A percentile compares a stretch with the other conserved stretches of the same genome.
Evolutionary conservation across 2,329 filamentous ascomycete species (phyloP).

Genomic region (Nothomitra cinnamomea): DNA sequence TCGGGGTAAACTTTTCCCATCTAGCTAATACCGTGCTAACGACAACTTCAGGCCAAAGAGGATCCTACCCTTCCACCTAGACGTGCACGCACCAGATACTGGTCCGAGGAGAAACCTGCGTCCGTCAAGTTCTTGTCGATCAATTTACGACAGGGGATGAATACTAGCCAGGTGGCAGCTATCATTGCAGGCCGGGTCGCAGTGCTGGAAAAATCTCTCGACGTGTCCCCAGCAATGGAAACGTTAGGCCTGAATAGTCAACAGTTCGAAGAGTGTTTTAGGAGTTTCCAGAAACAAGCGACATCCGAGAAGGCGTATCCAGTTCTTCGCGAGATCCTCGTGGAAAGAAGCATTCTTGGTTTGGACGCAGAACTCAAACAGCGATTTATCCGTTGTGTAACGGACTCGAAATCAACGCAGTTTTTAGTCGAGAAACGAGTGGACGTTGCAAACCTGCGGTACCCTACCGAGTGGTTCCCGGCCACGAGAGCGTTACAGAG

Average conservation of each 20-base stretch:
- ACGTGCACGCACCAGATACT: too few species aligned
- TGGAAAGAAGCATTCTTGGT: conserved; percentile 32
- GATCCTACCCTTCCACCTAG: too few species aligned
- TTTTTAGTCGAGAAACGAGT: conserved; percentile 41
- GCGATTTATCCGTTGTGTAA: conserved; percentile 48
- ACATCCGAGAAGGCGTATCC: background rate
- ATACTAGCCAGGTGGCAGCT: background rate
- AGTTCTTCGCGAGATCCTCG: conserved; percentile 41
- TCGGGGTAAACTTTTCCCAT: too few species aligned
- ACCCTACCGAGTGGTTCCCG: conserved; percentile 84
- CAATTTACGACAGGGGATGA: background rate
- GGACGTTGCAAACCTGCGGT: conserved; percentile 64
- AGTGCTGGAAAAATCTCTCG: background rate
- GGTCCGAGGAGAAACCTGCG: background rate
- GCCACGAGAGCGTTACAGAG: conserved; percentile 63
- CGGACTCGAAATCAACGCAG: conserved; percentile 38
- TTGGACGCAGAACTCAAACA: conserved; percentile 45
- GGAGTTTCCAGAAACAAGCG: background rate
- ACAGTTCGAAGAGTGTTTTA: background rate
- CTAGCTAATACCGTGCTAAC: too few species aligned
- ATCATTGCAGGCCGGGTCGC: background rate
- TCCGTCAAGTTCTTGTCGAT: background rate
- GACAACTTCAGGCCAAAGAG: too few species aligned
- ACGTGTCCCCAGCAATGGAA: background rate
- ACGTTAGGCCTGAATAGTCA: background rate